These are phyloP conservation scores for Chrysanthemum makinoi DNA, from an alignment of 129 eudicot species.

Conservation along the genomic window DNA sequence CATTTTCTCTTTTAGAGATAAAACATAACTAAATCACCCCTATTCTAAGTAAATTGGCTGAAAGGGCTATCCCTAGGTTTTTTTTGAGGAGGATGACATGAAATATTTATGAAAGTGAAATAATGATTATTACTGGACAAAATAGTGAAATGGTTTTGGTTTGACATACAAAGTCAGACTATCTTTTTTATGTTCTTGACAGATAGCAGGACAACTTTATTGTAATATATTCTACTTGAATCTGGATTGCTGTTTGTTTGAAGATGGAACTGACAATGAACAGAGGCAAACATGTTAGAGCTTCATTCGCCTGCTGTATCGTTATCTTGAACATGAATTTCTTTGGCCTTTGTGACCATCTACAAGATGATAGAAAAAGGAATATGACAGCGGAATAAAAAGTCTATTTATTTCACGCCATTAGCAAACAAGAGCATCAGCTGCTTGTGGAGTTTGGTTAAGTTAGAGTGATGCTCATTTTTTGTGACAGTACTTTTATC, in stretches of 20 bases:
- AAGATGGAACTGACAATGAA: not conserved
- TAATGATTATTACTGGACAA: not conserved
- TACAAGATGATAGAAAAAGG: too few species aligned
- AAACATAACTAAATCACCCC: not conserved
- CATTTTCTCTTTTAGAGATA: too few species aligned
- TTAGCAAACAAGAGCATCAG: too few species aligned
- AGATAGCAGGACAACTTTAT: not conserved
- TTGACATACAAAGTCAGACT: not conserved
- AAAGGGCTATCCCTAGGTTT: not conserved
- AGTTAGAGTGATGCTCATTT: not conserved
- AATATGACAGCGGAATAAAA: too few species aligned
- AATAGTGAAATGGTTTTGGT: not conserved
- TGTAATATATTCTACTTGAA: not conserved
- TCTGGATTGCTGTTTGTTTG: not conserved
- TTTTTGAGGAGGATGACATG: not conserved
- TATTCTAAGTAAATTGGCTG: not conserved
- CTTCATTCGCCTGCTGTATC: not conserved
- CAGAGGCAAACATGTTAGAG: not conserved
- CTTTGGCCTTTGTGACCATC: too few species aligned
- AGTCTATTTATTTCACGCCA: too few species aligned
- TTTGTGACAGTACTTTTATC: not conserved
- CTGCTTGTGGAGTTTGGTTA: not conserved
- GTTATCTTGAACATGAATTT: too few species aligned
- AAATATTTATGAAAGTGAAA: not conserved
- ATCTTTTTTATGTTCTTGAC: not conserved